Evolutionary conservation across 352 stramenopile species (phyloP).

Genomic region (Phytopythium helicoides): DNA sequence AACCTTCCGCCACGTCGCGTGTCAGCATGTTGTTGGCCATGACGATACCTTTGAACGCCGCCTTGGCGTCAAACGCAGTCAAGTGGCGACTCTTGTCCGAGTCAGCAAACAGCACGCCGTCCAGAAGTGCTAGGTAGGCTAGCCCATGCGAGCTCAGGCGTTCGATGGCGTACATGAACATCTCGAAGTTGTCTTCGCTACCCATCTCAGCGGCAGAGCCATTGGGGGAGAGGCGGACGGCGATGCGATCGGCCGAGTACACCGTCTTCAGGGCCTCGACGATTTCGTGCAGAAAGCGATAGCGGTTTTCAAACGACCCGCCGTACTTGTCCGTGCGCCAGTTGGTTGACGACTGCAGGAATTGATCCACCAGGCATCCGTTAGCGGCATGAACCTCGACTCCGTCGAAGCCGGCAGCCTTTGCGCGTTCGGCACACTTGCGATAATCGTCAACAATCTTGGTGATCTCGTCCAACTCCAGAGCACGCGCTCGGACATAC

Average conservation of each 20-base stretch:
- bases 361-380: slow-evolving; percentile 87
- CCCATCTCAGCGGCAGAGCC: slow-evolving; percentile 28
- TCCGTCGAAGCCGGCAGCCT: slow-evolving; percentile 63
- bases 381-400: slow-evolving; percentile 65
- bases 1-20: slow-evolving; percentile 23
- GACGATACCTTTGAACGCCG: slow-evolving; percentile 28
- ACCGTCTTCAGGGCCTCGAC: slow-evolving; percentile 46
- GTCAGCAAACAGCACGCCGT: slow-evolving; percentile 16
- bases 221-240: slow-evolving; percentile 24
- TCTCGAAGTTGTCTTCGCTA: slow-evolving; percentile 23
- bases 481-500: slow-evolving; percentile 17
- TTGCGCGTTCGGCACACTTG: slow-evolving; percentile 49
- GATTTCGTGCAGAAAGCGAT: slow-evolving; percentile 58
- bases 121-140: slow-evolving; percentile 26
- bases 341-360: slow-evolving; percentile 51
- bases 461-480: slow-evolving; percentile 26
- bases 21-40: slow-evolving; percentile 35
- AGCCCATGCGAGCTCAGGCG: slow-evolving; percentile 19
- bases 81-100: slow-evolving; percentile 17
- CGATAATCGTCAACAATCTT: slow-evolving; percentile 73
- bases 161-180: slow-evolving; percentile 39
- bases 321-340: slow-evolving; percentile 77
- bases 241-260: slow-evolving; percentile 21
- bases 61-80: slow-evolving; percentile 28
- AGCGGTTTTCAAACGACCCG: slow-evolving; percentile 76